Evolutionary conservation across 805 yeast genomes (phyloP).

Genomic region (Sungouiozyma ichnusensis): DNA sequence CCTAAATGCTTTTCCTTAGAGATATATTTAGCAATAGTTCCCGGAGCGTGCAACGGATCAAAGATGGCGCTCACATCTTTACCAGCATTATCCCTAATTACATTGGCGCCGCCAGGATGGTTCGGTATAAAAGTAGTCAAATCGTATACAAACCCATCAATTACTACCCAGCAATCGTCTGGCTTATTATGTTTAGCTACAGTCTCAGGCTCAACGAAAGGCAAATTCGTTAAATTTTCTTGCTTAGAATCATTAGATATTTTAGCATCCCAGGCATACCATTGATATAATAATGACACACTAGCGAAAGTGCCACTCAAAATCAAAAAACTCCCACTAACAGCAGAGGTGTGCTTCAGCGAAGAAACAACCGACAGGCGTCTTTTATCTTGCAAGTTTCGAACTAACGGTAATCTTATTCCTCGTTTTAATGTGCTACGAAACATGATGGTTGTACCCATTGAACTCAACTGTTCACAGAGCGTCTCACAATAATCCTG

Average conservation of each 20-base stretch:
- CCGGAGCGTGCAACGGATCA: constrained; percentile 87
- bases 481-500: no score
- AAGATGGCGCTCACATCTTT: constrained; percentile 75
- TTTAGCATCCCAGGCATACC: background rate
- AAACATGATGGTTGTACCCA: no score
- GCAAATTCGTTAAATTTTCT: background rate
- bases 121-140: constrained; percentile 59
- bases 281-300: background rate
- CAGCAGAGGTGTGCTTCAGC: no score
- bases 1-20: constrained; percentile 56
- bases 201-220: constrained; percentile 34
- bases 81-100: constrained; percentile 73
- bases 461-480: no score
- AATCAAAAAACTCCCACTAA: background rate
- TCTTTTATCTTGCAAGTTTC: no score
- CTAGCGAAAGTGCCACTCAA: background rate
- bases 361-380: no score
- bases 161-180: constrained; percentile 74
- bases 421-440: no score
- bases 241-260: background rate
- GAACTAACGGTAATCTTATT: no score
- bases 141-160: constrained; percentile 71
- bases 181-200: constrained; percentile 60
- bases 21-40: constrained; percentile 57
- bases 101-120: constrained; percentile 77